Evolutionary conservation across 202 grass and related monocot species (phyloP), one percentile per base, ranked within the genome.

Genomic region (Schoenoplectus tabernaemontani): DNA sequence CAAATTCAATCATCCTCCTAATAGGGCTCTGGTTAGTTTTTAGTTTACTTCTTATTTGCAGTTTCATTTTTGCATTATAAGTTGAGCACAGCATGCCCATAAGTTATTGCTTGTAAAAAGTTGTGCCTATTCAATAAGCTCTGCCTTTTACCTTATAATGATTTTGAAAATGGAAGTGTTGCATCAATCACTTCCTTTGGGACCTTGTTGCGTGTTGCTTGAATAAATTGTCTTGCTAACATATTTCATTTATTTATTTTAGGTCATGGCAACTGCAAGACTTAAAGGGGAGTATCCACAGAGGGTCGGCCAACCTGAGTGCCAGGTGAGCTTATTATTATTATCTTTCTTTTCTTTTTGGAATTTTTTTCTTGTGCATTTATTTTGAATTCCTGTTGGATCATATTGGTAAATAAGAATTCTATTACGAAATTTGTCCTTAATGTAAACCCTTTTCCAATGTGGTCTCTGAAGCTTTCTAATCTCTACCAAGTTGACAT

Each of bases 201-300:
- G 70, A 71, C 16, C 58, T 53, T 77, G 42, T 19, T 26, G 26
- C 20, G 11, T 64, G 28, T 76, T 47, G 8, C 32, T 84, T 76
- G 26, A 46, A 33, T 83, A 48, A 83, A 61, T 56, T 75, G 46
- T 83, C 36, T 57, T 85, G 47, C 57, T 82, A 24, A 84, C 60
- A 20, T 37, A 48, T 89, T 28, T 39, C 85, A 58, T 81, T 84
- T 47, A 81, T 78, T 81, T 39, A 83, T 84, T 84, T 83, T 63
- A 96, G 93, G 90, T 84, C 84, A 86, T 96, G 80, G 90, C 93
- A 84, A 89, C 90, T 82, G 90, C 90, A 74, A 92, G 88, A 78
- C 89, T 96, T 79, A 96, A 96, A 79, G 93, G 90, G 73, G 93
- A 89, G 83, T 96, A 89, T 83, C 93, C 93, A 62, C 89, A 96